Evolutionary conservation across 2,329 filamentous ascomycete species (phyloP).

Genomic region (Myrmaecium sp.): DNA sequence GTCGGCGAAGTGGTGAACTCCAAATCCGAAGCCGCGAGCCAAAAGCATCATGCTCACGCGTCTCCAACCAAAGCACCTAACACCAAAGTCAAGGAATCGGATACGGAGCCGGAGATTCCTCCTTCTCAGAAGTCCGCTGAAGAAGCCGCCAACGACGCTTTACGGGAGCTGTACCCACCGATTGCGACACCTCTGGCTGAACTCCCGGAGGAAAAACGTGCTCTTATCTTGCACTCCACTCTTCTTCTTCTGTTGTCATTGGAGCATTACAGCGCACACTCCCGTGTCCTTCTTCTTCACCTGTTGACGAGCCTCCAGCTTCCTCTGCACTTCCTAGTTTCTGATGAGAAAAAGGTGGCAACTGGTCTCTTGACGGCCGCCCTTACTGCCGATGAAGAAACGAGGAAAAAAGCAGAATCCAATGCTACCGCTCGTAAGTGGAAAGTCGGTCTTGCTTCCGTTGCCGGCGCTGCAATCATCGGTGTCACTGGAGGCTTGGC

Average conservation of each 20-base stretch:
- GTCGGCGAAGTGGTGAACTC: slow-evolving; percentile 47
- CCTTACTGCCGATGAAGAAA: slow-evolving; percentile 63
- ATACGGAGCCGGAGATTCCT: slow-evolving; percentile 16
- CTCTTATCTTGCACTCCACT: slow-evolving; percentile 53
- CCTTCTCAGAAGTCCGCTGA: slow-evolving; percentile 8
- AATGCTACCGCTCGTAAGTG: slow-evolving; percentile 48
- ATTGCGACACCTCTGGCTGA: slow-evolving; percentile 33
- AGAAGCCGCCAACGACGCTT: slow-evolving; percentile 12
- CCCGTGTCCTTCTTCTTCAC: slow-evolving; percentile 53
- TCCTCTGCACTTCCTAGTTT: slow-evolving; percentile 43
- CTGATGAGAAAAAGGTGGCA: slow-evolving; percentile 61
- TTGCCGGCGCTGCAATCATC: slow-evolving; percentile 78
- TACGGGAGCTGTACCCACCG: slow-evolving; percentile 16
- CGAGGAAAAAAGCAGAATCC: slow-evolving; percentile 53
- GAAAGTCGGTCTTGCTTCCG: slow-evolving; percentile 75
- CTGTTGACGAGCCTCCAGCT: slow-evolving; percentile 56
- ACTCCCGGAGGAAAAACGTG: slow-evolving; percentile 43
- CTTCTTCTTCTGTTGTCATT: slow-evolving; percentile 59
- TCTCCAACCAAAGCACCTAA: too few relatives aligned
- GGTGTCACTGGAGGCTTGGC: slow-evolving; percentile 65
- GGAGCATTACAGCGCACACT: slow-evolving; percentile 60
- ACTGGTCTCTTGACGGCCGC: slow-evolving; percentile 58
- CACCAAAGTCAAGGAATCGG: slow-evolving; percentile 8
- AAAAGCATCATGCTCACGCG: slow-evolving; percentile 12
- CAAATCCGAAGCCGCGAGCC: slow-evolving; percentile 13